Conservation (phyloP, 106 monocot genomes). For the Gastrodia elata region DNA sequence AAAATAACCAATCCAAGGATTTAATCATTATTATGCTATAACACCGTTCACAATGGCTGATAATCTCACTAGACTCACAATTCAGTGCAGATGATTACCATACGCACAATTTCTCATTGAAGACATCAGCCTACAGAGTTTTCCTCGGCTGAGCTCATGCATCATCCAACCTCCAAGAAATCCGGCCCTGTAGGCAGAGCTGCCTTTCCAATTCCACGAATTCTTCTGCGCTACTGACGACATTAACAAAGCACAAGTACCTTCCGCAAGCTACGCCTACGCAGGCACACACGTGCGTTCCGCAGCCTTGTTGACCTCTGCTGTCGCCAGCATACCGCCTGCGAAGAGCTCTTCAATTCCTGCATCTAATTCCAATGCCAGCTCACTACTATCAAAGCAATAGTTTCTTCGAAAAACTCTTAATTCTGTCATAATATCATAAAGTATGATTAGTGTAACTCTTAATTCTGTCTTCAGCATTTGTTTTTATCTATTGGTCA, state of each 20-base stretch:
- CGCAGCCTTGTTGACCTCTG: constrained; percentile 39
- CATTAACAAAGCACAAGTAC: constrained; percentile 67
- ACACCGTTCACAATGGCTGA: background rate
- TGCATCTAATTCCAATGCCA: background rate
- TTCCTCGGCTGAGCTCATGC: constrained; percentile 44
- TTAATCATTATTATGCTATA: no score
- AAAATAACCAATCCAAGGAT: no score
- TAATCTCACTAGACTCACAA: background rate
- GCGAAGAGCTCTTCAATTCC: constrained; percentile 56
- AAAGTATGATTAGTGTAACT: no score
- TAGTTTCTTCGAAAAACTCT: no score
- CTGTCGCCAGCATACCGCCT: constrained; percentile 50
- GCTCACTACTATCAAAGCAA: no score
- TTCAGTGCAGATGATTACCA: constrained; percentile 12
- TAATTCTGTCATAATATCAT: no score
- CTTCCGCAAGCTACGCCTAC: constrained; percentile 45
- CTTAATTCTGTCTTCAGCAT: no score
- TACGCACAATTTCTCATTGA: constrained; percentile 29
- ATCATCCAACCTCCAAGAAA: background rate
- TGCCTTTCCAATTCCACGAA: constrained; percentile 34
- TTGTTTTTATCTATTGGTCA: no score
- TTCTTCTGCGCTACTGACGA: constrained; percentile 39
- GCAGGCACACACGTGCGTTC: constrained; percentile 60
- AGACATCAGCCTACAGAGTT: constrained; percentile 42
- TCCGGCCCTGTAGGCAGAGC: constrained; percentile 39